Conservation (phyloP, 1,139 yeast species). For the Yamadazyma blattariae region DNA sequence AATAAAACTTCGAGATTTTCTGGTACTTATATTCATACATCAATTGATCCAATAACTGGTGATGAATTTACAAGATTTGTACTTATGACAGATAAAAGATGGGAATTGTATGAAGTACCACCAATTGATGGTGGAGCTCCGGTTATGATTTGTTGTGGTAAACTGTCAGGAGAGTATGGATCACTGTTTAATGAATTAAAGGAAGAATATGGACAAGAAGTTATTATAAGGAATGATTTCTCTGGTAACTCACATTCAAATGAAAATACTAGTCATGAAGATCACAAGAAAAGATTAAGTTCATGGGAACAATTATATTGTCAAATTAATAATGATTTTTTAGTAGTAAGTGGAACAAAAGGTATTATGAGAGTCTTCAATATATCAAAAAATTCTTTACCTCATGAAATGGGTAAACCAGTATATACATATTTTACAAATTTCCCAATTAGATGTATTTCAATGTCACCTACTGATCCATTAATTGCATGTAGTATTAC, state of each 20-base stretch:
- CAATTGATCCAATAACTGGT: constrained; percentile 24
- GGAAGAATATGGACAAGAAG: constrained; percentile 22
- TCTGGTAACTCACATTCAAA: constrained; percentile 17
- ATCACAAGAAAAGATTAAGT: constrained; percentile 26
- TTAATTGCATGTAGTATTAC: constrained; percentile 80
- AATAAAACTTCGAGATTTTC: constrained; percentile 44
- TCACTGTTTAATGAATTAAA: constrained; percentile 34
- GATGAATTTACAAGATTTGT: constrained; percentile 62
- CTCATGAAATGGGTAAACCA: constrained; percentile 51
- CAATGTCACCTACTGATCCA: constrained; percentile 62
- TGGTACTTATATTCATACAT: constrained; percentile 60
- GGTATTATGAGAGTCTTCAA: constrained; percentile 70
- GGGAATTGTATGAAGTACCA: constrained; percentile 64
- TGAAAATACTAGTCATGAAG: constrained; percentile 16
- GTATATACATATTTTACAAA: constrained; percentile 67
- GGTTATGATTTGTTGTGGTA: constrained; percentile 61
- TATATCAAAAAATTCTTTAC: constrained; percentile 31
- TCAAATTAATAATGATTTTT: constrained; percentile 55
- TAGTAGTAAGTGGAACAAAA: constrained; percentile 71
- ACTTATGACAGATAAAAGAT: constrained; percentile 60
- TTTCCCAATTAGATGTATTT: constrained; percentile 77
- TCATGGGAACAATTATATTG: constrained; percentile 70
- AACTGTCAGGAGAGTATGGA: constrained; percentile 66
- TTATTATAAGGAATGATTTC: constrained; percentile 34
- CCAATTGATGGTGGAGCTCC: constrained; percentile 40